Evolutionary conservation across 1,284 basidiomycete species (phyloP).

Genomic region (Cutaneotrichosporon mucoides): DNA sequence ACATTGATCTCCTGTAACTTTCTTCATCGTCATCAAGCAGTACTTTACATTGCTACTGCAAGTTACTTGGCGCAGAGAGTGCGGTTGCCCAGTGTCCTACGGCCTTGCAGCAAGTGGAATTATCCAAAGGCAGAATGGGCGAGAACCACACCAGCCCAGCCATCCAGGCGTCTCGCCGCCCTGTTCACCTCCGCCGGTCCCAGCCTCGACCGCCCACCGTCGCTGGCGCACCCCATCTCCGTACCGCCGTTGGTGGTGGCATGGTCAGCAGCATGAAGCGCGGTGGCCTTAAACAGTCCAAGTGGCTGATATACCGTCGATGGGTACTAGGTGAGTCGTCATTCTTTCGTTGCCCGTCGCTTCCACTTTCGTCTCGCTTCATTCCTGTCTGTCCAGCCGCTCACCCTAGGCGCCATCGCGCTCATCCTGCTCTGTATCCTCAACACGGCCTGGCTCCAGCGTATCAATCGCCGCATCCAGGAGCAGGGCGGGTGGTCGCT

Average conservation of each 20-base stretch:
- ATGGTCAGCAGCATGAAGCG: slow-evolving; percentile 37
- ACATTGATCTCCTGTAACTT: too few species aligned
- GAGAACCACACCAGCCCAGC: not conserved
- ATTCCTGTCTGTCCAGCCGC: too few species aligned
- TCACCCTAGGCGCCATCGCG: slow-evolving; percentile 18
- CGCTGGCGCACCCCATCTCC: not conserved
- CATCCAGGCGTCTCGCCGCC: slow-evolving; percentile 1
- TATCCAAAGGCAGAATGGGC: too few species aligned
- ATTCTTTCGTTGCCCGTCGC: too few species aligned
- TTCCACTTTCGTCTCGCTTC: not conserved
- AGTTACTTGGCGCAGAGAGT: too few species aligned
- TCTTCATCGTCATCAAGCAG: too few species aligned
- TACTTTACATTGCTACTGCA: too few species aligned
- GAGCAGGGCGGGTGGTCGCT: slow-evolving; percentile 13
- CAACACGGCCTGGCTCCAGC: slow-evolving; percentile 21
- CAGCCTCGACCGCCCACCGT: not conserved
- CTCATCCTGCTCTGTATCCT: slow-evolving; percentile 20
- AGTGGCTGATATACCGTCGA: not conserved
- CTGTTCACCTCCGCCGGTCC: slow-evolving; percentile 1
- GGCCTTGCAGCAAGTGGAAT: too few species aligned
- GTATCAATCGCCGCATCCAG: slow-evolving; percentile 8
- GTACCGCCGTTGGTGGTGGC: slow-evolving; percentile 25
- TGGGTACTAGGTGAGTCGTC: slow-evolving; percentile 11
- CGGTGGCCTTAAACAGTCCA: slow-evolving; percentile 10
- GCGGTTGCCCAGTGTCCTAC: too few species aligned